Base-by-base conservation (phyloP, 768 basidiomycete genomes). In the Thelephora ganbajun region DNA sequence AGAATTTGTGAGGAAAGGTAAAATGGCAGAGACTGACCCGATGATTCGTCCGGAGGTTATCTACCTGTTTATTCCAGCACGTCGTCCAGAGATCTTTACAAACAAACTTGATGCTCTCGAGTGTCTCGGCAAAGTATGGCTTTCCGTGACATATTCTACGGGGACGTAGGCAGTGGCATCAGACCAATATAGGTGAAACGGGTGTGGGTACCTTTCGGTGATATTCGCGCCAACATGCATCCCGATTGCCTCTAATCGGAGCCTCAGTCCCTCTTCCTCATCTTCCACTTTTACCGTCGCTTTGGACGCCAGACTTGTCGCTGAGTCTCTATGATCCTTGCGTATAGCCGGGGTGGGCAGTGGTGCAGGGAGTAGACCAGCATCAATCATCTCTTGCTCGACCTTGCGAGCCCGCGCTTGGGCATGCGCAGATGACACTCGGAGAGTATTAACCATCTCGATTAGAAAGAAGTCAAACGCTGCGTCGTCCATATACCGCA, bases 71-170 rank as follows among this genome's bases (percentile, higher is more conserved):
- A 46, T 91, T 86, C 81, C 88, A 96, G 48, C 83, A 84, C 18
- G 82, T 78, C 0, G 77, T 69, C 88, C 92, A 97, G n/a, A 97
- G 66, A 48, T 97, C 92, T 59, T 97, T 97, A 68, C 92, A 97
- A 49, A 97, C 73, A 58, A 96, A 96, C 62, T 97, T 96, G 66
- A 97, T 80, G 9, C 77, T 80, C 51, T 97, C 93, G 6, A 97
- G 70, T 0, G 89, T 84, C 59, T 93, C 85, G 0, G 77, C 63
- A 49, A 94, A 87, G 46, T 86, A 70, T 30, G 77, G 68, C 54
- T 81, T 70, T 51, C 88, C 81, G 33, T 82, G 73, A 59, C 83
- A 83, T 49, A 94, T 61, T 52, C 92, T 94, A 56, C 6, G 34
- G 22, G 20, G 22, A 22, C 36, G 19, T 35, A 35, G 37, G 13